Evolutionary conservation across 768 basidiomycete species (phyloP).

Genomic region (Psilocybe cubensis): DNA sequence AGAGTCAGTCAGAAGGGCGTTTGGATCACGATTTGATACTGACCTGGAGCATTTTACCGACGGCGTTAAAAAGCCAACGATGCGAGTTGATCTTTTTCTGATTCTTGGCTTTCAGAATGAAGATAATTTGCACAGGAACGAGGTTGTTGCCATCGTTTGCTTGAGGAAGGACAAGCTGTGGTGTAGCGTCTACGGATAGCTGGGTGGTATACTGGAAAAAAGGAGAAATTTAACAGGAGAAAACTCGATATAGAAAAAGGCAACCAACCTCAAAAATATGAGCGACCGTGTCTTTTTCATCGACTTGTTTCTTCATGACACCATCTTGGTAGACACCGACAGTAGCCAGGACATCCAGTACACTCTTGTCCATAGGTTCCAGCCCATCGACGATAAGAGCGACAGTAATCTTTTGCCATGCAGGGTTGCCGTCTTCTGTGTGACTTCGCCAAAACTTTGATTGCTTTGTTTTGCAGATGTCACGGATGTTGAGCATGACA

Average conservation of each 20-base stretch:
- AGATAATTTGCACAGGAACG: conserved; percentile 90
- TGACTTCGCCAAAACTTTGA: conserved; percentile 88
- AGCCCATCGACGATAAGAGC: conserved; percentile 92
- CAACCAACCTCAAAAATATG: conserved; percentile 88
- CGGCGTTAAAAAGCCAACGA: conserved; percentile 95
- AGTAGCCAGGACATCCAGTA: conserved; percentile 86
- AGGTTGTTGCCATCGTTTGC: conserved; percentile 90
- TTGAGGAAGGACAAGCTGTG: conserved; percentile 90
- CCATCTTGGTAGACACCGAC: conserved; percentile 95
- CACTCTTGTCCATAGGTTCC: conserved; percentile 94
- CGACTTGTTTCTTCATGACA: conserved; percentile 91
- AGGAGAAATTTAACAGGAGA: background rate
- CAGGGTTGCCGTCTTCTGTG: conserved; percentile 83
- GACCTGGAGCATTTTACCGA: conserved; percentile 80
- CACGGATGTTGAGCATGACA: conserved; percentile 96
- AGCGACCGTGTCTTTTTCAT: conserved; percentile 87
- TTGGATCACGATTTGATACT: conserved; percentile 13
- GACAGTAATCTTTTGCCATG: conserved; percentile 91
- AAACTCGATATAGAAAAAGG: conserved; percentile 4
- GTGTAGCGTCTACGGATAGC: conserved; percentile 88
- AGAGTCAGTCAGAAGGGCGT: background rate
- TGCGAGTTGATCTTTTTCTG: conserved; percentile 97
- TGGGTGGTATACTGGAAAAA: conserved; percentile 88
- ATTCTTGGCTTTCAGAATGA: conserved; percentile 92
- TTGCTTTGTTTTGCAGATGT: conserved; percentile 95